Conservation (phyloP, 176 grass and related monocot genomes). For the Rhynchospora tenuis region DNA sequence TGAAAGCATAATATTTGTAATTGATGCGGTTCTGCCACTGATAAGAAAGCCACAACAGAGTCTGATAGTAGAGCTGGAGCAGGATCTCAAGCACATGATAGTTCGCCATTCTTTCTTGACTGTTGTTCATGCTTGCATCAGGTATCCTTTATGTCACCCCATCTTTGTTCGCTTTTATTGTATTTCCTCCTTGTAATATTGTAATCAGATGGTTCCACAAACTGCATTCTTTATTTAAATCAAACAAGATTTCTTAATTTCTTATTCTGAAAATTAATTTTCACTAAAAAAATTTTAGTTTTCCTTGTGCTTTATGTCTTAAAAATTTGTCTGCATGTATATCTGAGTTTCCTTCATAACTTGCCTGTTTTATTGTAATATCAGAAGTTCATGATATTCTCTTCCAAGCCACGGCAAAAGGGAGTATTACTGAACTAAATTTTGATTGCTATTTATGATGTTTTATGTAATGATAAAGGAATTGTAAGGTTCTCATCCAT, state of each 20-base stretch:
- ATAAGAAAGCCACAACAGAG: conserved; percentile 77
- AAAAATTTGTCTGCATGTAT: neutral
- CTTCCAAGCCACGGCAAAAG: neutral
- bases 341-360: neutral
- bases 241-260: neutral
- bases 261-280: neutral
- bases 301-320: neutral
- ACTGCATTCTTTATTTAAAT: neutral
- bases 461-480: neutral
- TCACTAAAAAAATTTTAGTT: neutral
- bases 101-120: conserved; percentile 91
- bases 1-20: conserved; percentile 97
- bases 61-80: conserved; percentile 91
- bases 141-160: conserved; percentile 39
- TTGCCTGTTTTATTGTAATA: neutral
- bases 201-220: neutral
- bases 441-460: neutral
- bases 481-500: neutral
- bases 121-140: conserved; percentile 98
- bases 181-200: conserved; percentile 5
- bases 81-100: conserved; percentile 98
- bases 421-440: neutral
- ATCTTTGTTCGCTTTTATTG: conserved; percentile 16
- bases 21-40: conserved; percentile 92
- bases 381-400: neutral